Percentiles rank a stretch among this genome's conserved stretches.
phyloP scores from a whole-genome alignment of 306 rosid species.

The Glycine latifolia region DNA sequence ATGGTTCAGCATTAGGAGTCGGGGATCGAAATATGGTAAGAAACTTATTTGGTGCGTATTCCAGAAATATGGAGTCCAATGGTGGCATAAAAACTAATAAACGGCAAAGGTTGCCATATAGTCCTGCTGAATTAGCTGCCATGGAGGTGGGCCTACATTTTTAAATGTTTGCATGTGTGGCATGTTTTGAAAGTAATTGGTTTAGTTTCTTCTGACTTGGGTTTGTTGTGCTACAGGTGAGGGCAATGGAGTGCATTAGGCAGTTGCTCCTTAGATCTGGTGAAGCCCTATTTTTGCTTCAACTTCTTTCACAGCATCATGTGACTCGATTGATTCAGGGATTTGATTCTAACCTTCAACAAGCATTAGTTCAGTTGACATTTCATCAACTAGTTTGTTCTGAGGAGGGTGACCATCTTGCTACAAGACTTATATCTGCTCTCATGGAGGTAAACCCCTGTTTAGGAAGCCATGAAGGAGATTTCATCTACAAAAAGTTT shows the following conservation, averaged over 20 bases:
- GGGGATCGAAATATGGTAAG: conserved; percentile 86
- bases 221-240: conserved; percentile 70
- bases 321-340: conserved; percentile 90
- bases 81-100: conserved; percentile 75
- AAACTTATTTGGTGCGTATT: conserved; percentile 84
- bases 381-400: conserved; percentile 94
- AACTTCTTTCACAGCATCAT: conserved; percentile 96
- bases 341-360: conserved; percentile 72
- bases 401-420: conserved; percentile 90
- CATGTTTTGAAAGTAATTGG: conserved; percentile 24
- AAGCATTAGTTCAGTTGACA: conserved; percentile 78
- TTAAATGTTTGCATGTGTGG: conserved; percentile 25
- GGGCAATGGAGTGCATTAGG: conserved; percentile 99
- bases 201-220: conserved; percentile 41
- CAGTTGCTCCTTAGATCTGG: conserved; percentile 92
- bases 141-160: conserved; percentile 79
- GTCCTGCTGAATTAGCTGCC: conserved; percentile 98
- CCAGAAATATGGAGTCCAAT: conserved; percentile 75
- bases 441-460: conserved; percentile 85
- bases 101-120: conserved; percentile 89
- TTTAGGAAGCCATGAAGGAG: conserved; percentile 44
- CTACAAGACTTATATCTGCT: conserved; percentile 88
- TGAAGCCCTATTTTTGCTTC: conserved; percentile 94
- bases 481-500: conserved; percentile 23
- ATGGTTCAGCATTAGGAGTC: conserved; percentile 77